These are phyloP conservation scores for Candolleomyces efflorescens DNA, from an alignment of 768 basidiomycete genomes.

Conservation along the genomic window DNA sequence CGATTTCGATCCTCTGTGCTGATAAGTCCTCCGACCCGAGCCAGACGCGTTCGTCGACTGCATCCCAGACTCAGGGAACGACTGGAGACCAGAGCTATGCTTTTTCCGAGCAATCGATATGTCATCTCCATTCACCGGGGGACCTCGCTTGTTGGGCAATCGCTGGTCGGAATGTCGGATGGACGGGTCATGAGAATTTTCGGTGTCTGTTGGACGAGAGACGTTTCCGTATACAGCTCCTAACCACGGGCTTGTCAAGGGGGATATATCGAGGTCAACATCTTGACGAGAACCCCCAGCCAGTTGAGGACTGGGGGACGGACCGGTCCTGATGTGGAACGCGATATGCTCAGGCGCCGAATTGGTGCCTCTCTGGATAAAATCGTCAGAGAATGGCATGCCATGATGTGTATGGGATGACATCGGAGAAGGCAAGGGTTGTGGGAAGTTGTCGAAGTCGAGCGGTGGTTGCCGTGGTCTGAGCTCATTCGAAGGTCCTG, in stretches of 20 bases:
- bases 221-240: constrained; percentile 39
- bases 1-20: constrained; percentile 40
- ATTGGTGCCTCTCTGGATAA: constrained; percentile 20
- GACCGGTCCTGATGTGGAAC: constrained; percentile 35
- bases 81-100: constrained; percentile 45
- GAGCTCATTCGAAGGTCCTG: constrained; percentile 56
- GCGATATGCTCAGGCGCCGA: constrained; percentile 76
- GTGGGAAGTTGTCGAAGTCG: constrained; percentile 38
- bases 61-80: constrained; percentile 16
- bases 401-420: constrained; percentile 5
- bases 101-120: constrained; percentile 46
- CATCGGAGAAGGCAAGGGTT: constrained; percentile 21
- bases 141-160: constrained; percentile 46
- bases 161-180: not conserved
- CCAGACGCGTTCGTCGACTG: not conserved
- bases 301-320: constrained; percentile 5
- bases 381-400: constrained; percentile 4
- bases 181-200: not conserved
- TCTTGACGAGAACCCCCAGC: constrained; percentile 38
- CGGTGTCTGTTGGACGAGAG: not conserved
- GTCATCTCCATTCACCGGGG: constrained; percentile 57
- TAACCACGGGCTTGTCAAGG: constrained; percentile 79
- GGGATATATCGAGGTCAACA: constrained; percentile 71
- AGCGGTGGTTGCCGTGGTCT: constrained; percentile 51
- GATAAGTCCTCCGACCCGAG: constrained; percentile 13